Evolutionary conservation across 2,329 filamentous ascomycete species (phyloP).

Genomic region (Monosporascus sp.): DNA sequence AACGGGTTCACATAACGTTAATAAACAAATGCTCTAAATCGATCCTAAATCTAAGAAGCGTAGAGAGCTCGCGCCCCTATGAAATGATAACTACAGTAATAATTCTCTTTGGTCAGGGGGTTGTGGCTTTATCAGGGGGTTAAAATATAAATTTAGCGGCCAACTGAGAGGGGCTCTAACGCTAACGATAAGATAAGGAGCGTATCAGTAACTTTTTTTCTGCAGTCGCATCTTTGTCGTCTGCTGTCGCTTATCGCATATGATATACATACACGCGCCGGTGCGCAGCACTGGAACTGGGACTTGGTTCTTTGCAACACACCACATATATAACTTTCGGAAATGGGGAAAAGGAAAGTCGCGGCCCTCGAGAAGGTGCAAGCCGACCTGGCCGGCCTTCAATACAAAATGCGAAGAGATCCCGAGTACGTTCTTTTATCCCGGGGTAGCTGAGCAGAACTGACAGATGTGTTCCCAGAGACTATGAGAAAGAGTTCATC

Average conservation of each 20-base stretch:
- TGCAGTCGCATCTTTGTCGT: neutral
- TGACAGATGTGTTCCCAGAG: constrained; percentile 39
- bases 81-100: too few species aligned
- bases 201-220: neutral
- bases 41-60: too few species aligned
- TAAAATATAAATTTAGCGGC: too few species aligned
- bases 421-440: constrained; percentile 54
- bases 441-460: constrained; percentile 2
- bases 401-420: constrained; percentile 87
- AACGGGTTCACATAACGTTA: too few species aligned
- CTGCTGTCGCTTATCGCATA: too few species aligned
- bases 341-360: constrained; percentile 82
- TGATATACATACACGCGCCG: too few species aligned
- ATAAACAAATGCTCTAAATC: too few species aligned
- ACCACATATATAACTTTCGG: constrained; percentile 6
- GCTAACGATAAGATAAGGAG: neutral
- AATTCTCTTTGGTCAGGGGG: too few species aligned
- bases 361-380: constrained; percentile 93
- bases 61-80: too few species aligned
- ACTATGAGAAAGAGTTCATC: constrained; percentile 83
- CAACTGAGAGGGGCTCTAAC: neutral
- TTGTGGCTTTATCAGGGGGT: too few species aligned
- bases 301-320: neutral
- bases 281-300: too few species aligned
- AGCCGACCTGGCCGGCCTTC: constrained; percentile 81